These are phyloP conservation scores for Erysimum cheiranthoides DNA, from an alignment of 345 rosid genomes.

Conservation along the genomic window DNA sequence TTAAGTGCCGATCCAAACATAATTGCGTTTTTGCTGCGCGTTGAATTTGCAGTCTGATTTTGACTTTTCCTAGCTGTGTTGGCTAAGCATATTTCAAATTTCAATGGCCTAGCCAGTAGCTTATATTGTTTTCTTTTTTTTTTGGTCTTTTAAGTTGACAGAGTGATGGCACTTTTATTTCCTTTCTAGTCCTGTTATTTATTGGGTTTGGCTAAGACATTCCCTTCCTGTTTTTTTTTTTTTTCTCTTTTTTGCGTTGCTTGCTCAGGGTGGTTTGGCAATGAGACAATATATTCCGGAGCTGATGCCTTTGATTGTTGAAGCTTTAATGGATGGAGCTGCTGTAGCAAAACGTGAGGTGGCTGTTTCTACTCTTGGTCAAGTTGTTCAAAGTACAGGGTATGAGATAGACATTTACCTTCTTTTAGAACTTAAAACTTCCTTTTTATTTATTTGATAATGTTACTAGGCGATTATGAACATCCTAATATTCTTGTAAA, in stretches of 20 bases:
- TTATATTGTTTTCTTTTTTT: not conserved
- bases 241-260: conserved; percentile 18
- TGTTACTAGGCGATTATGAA: conserved; percentile 10
- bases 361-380: conserved; percentile 98
- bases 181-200: conserved; percentile 16
- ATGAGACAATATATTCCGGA: conserved; percentile 91
- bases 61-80: conserved; percentile 22
- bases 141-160: conserved; percentile 23
- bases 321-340: conserved; percentile 97
- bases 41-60: conserved; percentile 32
- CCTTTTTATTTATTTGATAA: conserved; percentile 9
- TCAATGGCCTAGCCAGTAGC: conserved; percentile 25
- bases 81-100: conserved; percentile 31
- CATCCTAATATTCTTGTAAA: conserved; percentile 25
- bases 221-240: not conserved
- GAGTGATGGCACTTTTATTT: conserved; percentile 18
- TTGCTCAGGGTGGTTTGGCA: conserved; percentile 91
- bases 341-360: conserved; percentile 94
- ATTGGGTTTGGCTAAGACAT: conserved; percentile 31
- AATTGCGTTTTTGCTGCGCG: not conserved
- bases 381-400: conserved; percentile 99
- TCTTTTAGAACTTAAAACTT: conserved; percentile 18
- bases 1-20: conserved; percentile 8
- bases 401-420: conserved; percentile 47
- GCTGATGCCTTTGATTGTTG: conserved; percentile 98